Conservation (phyloP, 1,284 basidiomycete species). For the Phellopilus nigrolimitatus region DNA sequence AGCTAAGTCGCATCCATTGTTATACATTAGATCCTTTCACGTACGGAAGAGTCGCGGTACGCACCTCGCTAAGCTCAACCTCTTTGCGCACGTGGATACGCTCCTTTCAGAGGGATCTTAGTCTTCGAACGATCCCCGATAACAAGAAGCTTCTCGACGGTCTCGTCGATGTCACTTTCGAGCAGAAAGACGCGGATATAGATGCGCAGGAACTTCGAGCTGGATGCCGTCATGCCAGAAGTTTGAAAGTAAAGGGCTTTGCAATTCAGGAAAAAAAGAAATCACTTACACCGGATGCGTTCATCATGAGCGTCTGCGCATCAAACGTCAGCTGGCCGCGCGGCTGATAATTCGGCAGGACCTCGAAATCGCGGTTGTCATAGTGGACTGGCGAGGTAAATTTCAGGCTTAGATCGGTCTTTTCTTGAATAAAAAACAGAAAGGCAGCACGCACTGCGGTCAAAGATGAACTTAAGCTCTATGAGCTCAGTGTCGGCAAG, state of each 20-base stretch:
- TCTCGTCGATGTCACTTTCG: constrained; percentile 71
- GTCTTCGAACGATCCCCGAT: constrained; percentile 72
- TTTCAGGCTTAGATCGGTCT: constrained; percentile 15
- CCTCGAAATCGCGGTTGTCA: constrained; percentile 78
- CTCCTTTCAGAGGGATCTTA: constrained; percentile 48
- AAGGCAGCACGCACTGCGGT: constrained; percentile 54
- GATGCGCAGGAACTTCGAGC: constrained; percentile 62
- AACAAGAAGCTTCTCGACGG: constrained; percentile 70
- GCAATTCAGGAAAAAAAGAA: background rate
- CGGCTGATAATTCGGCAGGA: constrained; percentile 77
- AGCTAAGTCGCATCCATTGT: constrained; percentile 46
- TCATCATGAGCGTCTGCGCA: constrained; percentile 64
- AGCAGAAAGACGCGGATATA: constrained; percentile 73
- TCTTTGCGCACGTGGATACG: constrained; percentile 46
- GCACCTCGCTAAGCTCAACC: constrained; percentile 55
- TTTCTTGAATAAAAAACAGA: background rate
- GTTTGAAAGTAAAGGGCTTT: background rate
- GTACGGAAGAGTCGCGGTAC: constrained; percentile 2
- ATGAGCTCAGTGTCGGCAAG: constrained; percentile 75
- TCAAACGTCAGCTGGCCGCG: constrained; percentile 44
- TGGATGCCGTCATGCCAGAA: constrained; percentile 27
- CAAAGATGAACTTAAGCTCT: constrained; percentile 78
- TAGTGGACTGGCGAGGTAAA: constrained; percentile 48
- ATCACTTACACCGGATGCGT: constrained; percentile 52
- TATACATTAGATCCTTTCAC: constrained; percentile 8